Evolutionary conservation across 2,329 filamentous ascomycete species (phyloP).

Genomic region (Aspergillus puulaauensis): DNA sequence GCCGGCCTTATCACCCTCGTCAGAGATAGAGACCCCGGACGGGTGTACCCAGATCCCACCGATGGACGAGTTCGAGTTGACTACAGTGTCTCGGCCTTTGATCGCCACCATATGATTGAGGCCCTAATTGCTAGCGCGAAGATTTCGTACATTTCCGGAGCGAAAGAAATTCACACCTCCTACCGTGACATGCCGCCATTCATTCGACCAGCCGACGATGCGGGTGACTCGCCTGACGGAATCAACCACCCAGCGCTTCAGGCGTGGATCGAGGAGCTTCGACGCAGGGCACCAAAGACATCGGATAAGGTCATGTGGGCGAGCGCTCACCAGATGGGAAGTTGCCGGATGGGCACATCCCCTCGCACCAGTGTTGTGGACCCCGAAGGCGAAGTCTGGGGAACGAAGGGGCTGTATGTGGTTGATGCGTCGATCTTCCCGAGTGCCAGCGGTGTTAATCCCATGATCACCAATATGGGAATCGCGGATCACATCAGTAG

Average conservation of each 20-base stretch:
- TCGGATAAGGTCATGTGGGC: slow-evolving; percentile 46
- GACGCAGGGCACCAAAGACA: slow-evolving; percentile 45
- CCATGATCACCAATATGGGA: slow-evolving; percentile 54
- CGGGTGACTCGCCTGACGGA: slow-evolving; percentile 36
- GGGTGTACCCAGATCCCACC: slow-evolving; percentile 68
- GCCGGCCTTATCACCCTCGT: slow-evolving; percentile 71
- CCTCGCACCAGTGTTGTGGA: slow-evolving; percentile 46
- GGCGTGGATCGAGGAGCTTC: slow-evolving; percentile 54
- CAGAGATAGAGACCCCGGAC: slow-evolving; percentile 73
- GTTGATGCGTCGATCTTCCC: slow-evolving; percentile 52
- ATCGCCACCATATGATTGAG: slow-evolving; percentile 69
- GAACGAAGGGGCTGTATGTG: slow-evolving; percentile 46
- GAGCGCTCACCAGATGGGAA: slow-evolving; percentile 54
- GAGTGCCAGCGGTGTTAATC: slow-evolving; percentile 52
- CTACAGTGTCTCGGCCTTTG: slow-evolving; percentile 70
- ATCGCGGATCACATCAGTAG: slow-evolving; percentile 49
- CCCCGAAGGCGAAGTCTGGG: slow-evolving; percentile 48
- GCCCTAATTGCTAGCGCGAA: slow-evolving; percentile 71
- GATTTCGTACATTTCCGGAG: slow-evolving; percentile 75
- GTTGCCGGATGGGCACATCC: slow-evolving; percentile 48
- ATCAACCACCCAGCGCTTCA: slow-evolving; percentile 57
- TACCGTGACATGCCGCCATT: slow-evolving; percentile 67
- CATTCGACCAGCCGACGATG: slow-evolving; percentile 41
- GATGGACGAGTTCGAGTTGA: slow-evolving; percentile 65
- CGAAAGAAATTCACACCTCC: slow-evolving; percentile 71